Base-by-base conservation (phyloP, 129 eudicot species). In the Calendula officinalis region DNA sequence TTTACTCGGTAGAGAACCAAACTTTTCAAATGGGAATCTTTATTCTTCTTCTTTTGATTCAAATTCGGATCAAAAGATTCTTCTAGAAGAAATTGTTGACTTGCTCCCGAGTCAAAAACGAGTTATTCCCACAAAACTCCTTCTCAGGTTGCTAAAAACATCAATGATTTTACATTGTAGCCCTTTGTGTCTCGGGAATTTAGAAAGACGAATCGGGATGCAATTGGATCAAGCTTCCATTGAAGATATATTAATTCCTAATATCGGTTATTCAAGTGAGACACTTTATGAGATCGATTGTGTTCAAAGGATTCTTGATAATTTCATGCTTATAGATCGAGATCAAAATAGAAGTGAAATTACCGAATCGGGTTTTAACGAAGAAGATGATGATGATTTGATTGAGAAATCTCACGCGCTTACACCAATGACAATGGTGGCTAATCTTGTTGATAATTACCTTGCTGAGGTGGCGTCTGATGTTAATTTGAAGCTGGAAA, bases 401-500 rank as follows among this genome's bases (percentile, higher is more conserved):
- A 70, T 69, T 10, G 84, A 73, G 22, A 73, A 60, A 37, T 73
- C 81, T 7, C 54, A 41, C 35, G 69, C 87, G n/a, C 79, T 80
- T 56, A 73, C 79, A 12, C 84, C 84, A 3, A 43, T 78, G 69
- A 85, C 83, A 45, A 72, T 70, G 79, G 96, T 89, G 75, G 83
- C 94, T 56, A 89, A 83, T 65, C 77, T 89, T 56, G 62, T 89
- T 34, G 96, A 89, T 34, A 70, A 70, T 39, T 89, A 89, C 77
- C 78, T 86, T 61, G 86, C 83, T 66, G 96, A 89, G 72, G 86
- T 89, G 44, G 96, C 96, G 2, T 82, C 94, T 35, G 96, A 89
- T 76, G 83, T 72, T 69, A 83, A 84, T 76, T 70, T 85, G 69
- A 85, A 82, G 69, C 37, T 78, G 7, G 73, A 75, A 16, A 80